These are phyloP conservation scores for Alternaria gaisen DNA, from an alignment of 2,329 filamentous ascomycete genomes.

Conservation along the genomic window DNA sequence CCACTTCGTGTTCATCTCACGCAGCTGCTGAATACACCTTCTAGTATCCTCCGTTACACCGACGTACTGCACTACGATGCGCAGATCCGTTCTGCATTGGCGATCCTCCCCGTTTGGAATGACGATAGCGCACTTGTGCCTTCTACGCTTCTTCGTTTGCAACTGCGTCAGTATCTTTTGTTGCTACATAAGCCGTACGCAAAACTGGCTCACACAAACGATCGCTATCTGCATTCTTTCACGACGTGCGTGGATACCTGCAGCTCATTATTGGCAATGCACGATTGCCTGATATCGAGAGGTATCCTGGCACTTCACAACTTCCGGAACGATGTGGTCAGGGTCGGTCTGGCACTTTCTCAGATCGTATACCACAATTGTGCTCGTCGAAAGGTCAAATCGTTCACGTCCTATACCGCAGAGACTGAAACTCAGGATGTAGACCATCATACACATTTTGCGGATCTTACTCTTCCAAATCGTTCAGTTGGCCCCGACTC, in stretches of 20 bases:
- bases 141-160: constrained; percentile 39
- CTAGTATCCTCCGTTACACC: constrained; percentile 37
- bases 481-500: constrained; percentile 11
- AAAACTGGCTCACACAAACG: constrained; percentile 32
- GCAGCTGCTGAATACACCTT: constrained; percentile 45
- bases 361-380: constrained; percentile 42
- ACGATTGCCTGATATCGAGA: constrained; percentile 33
- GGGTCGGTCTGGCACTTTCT: constrained; percentile 37
- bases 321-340: constrained; percentile 43
- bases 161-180: constrained; percentile 47
- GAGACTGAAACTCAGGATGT: constrained; percentile 14
- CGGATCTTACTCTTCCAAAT: constrained; percentile 5
- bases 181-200: constrained; percentile 48
- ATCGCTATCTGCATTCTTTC: constrained; percentile 45
- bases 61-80: constrained; percentile 47
- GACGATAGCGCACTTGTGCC: constrained; percentile 27
- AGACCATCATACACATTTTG: constrained; percentile 10
- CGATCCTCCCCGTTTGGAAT: constrained; percentile 37
- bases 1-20: constrained; percentile 44
- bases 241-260: constrained; percentile 41
- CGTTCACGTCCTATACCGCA: constrained; percentile 7
- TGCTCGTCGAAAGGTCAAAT: constrained; percentile 11
- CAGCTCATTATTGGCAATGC: constrained; percentile 34
- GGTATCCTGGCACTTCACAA: constrained; percentile 36
- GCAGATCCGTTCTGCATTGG: constrained; percentile 36